Conservation (phyloP, 176 grass and related monocot genomes). For the Paspalum notatum region DNA sequence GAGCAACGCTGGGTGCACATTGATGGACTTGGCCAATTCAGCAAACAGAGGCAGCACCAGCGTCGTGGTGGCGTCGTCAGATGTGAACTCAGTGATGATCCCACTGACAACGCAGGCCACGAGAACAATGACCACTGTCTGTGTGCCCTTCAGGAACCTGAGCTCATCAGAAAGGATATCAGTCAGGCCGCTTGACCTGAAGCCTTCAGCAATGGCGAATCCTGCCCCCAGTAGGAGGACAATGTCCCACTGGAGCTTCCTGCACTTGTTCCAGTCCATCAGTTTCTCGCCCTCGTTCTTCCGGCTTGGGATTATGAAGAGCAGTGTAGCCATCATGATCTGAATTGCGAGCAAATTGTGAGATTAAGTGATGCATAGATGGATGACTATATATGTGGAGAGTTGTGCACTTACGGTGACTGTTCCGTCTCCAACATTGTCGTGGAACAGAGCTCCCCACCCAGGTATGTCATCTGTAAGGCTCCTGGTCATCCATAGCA, state of each 20-base stretch:
- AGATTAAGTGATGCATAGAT: constrained; percentile 7
- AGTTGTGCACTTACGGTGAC: constrained; percentile 71
- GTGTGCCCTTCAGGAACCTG: constrained; percentile 56
- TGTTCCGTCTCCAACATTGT: constrained; percentile 79
- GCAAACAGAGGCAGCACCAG: constrained; percentile 75
- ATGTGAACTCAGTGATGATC: constrained; percentile 61
- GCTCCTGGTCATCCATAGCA: constrained; percentile 87
- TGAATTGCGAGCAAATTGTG: constrained; percentile 18
- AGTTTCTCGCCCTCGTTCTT: constrained; percentile 74
- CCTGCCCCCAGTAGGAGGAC: constrained; percentile 89
- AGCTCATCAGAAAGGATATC: constrained; percentile 52
- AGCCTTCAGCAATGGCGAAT: constrained; percentile 84
- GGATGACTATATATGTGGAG: neutral
- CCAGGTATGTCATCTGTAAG: constrained; percentile 78
- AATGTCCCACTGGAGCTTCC: constrained; percentile 86
- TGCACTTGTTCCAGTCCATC: constrained; percentile 99
- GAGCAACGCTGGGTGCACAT: constrained; percentile 57
- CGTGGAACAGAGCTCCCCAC: constrained; percentile 84
- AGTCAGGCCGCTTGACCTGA: constrained; percentile 67
- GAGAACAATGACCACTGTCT: constrained; percentile 46
- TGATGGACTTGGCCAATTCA: constrained; percentile 61
- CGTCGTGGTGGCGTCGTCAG: constrained; percentile 67
- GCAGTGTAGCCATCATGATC: constrained; percentile 86
- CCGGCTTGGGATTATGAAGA: constrained; percentile 87
- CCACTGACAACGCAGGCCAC: constrained; percentile 63